Evolutionary conservation across 768 basidiomycete genomes (phyloP).

Genomic region (Dacryopinax spathularia): DNA sequence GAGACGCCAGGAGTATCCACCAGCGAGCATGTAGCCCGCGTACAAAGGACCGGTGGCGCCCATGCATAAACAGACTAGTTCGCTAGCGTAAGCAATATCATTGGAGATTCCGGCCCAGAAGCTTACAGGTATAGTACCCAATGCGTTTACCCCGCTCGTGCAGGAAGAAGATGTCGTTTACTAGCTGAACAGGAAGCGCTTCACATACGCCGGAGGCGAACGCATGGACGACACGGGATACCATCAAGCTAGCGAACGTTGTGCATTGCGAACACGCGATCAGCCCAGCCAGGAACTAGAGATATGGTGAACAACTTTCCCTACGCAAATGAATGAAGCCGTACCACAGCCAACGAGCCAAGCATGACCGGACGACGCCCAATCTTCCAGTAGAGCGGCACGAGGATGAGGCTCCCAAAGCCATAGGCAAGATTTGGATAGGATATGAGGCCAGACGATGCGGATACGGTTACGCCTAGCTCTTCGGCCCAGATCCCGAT

Average conservation of each 20-base stretch:
- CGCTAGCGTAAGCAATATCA: not conserved
- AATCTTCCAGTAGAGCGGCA: slow-evolving; percentile 5
- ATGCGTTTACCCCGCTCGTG: slow-evolving; percentile 8
- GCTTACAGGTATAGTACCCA: slow-evolving; percentile 5
- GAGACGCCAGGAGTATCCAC: slow-evolving; percentile 6
- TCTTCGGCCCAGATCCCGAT: slow-evolving; percentile 6
- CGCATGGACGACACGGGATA: slow-evolving; percentile 4
- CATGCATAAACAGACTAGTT: slow-evolving; percentile 1
- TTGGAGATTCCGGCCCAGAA: not conserved
- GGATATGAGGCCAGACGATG: slow-evolving; percentile 4
- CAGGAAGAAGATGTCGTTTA: slow-evolving; percentile 8
- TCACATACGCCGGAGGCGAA: slow-evolving; percentile 6
- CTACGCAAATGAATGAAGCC: not conserved
- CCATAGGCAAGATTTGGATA: slow-evolving; percentile 6
- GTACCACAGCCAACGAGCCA: slow-evolving; percentile 1
- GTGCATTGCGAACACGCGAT: not conserved
- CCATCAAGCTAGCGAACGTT: slow-evolving; percentile 2
- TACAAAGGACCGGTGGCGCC: slow-evolving; percentile 6
- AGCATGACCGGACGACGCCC: slow-evolving; percentile 7
- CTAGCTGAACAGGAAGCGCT: slow-evolving; percentile 5
- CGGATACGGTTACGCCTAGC: not conserved
- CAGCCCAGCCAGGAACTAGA: slow-evolving; percentile 4
- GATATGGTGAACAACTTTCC: not conserved
- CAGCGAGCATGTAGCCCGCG: slow-evolving; percentile 8
- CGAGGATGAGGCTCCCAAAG: slow-evolving; percentile 5